Percentiles rank a stretch among this genome's conserved stretches.
phyloP scores from a whole-genome alignment of 495 filamentous ascomycete genomes.

The Neurospora sp. region DNA sequence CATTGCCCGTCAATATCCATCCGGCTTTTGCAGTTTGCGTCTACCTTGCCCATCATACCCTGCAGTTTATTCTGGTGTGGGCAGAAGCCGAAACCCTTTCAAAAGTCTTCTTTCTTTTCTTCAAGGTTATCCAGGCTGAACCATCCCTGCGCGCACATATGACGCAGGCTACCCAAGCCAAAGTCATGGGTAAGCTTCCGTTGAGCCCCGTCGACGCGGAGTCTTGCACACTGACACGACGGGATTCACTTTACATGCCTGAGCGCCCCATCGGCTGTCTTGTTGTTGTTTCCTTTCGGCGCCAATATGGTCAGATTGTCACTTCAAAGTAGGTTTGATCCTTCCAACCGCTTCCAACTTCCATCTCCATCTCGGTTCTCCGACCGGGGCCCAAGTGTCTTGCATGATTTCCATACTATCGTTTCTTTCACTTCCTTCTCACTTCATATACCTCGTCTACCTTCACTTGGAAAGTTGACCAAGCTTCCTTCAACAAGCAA shows the following conservation, averaged over 20 bases:
- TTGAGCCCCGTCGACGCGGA: slow-evolving; percentile 19
- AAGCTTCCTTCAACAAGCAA: neutral
- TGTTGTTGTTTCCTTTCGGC: slow-evolving; percentile 11
- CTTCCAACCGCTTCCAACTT: slow-evolving; percentile 6
- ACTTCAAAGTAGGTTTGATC: slow-evolving; percentile 20
- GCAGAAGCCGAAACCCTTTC: slow-evolving; percentile 21
- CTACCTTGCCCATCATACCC: slow-evolving; percentile 2
- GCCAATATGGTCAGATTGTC: slow-evolving; percentile 16
- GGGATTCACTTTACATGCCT: slow-evolving; percentile 18
- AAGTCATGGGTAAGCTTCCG: slow-evolving; percentile 22
- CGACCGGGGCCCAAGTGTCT: neutral
- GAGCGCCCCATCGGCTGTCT: slow-evolving; percentile 11
- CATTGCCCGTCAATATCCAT: neutral
- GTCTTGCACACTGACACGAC: slow-evolving; percentile 9
- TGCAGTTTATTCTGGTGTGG: slow-evolving; percentile 1
- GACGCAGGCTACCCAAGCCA: slow-evolving; percentile 22
- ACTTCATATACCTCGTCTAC: neutral
- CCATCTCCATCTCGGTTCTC: slow-evolving; percentile 5
- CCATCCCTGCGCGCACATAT: slow-evolving; percentile 25
- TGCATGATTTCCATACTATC: neutral
- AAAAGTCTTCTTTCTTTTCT: slow-evolving; percentile 10
- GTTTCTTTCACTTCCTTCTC: neutral
- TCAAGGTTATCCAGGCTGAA: slow-evolving; percentile 21
- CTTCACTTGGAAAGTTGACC: neutral
- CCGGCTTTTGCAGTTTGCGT: neutral